These are phyloP conservation scores for Aspergillus sp. DNA, from an alignment of 2,329 filamentous ascomycete genomes.

Conservation along the genomic window DNA sequence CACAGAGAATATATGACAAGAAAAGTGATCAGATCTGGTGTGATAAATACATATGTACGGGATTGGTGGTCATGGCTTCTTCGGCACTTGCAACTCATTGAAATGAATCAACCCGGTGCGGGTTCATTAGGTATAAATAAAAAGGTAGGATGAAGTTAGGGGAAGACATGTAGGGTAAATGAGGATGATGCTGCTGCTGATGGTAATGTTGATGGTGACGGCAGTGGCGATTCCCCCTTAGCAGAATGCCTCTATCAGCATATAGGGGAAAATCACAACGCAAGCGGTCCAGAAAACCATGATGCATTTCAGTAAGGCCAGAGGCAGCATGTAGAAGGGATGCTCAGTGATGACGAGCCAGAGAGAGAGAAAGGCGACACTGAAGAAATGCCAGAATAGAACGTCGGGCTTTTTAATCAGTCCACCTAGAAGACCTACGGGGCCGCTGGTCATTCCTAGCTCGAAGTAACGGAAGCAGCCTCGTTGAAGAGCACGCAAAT, in stretches of 20 bases:
- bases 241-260: slow-evolving; percentile 66
- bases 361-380: slow-evolving; percentile 84
- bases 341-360: slow-evolving; percentile 64
- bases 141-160: neutral
- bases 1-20: neutral
- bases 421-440: slow-evolving; percentile 78
- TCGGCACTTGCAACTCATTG: neutral
- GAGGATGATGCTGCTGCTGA: neutral
- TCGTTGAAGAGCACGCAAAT: slow-evolving; percentile 77
- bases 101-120: neutral
- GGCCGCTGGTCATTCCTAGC: slow-evolving; percentile 71
- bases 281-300: slow-evolving; percentile 79
- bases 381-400: slow-evolving; percentile 91
- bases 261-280: slow-evolving; percentile 78
- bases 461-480: slow-evolving; percentile 95
- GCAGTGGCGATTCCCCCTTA: slow-evolving; percentile 15
- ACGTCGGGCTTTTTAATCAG: slow-evolving; percentile 75
- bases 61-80: neutral
- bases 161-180: neutral
- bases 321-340: slow-evolving; percentile 59
- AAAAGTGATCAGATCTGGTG: neutral
- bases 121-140: neutral
- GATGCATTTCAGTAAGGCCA: slow-evolving; percentile 66
- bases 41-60: neutral
- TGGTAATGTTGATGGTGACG: neutral